A percentile compares a stretch with the other conserved stretches of the same genome.
Evolutionary conservation across 2,329 filamentous ascomycete genomes (phyloP).

Genomic region (Sclerotinia glacialis): DNA sequence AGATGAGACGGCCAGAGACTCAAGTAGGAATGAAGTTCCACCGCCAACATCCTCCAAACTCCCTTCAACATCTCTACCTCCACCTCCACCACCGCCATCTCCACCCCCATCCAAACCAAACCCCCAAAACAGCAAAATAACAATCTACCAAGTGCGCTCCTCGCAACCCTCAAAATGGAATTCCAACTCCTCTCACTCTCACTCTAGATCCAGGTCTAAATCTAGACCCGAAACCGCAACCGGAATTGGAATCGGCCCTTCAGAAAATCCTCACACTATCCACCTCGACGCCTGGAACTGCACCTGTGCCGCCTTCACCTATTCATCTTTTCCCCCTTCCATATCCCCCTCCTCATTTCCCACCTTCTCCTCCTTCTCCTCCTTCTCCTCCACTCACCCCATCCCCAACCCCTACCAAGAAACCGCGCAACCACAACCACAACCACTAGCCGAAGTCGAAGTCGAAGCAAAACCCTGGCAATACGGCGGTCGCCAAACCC

Average conservation of each 20-base stretch:
- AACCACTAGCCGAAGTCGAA: no score
- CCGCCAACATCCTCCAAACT: slow-evolving; percentile 27
- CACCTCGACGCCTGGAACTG: slow-evolving; percentile 79
- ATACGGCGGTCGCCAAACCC: slow-evolving; percentile 48
- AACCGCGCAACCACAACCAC: background rate
- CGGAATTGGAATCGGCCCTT: slow-evolving; percentile 28
- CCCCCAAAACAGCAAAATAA: background rate
- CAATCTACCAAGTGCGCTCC: slow-evolving; percentile 32
- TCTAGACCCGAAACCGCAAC: background rate
- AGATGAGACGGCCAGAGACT: background rate
- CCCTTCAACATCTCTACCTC: background rate
- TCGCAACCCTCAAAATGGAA: slow-evolving; percentile 36
- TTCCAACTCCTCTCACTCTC: slow-evolving; percentile 33
- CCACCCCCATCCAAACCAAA: background rate
- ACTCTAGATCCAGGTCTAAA: background rate
- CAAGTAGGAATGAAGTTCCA: background rate
- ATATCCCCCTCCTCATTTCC: background rate
- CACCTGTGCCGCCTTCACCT: slow-evolving; percentile 79
- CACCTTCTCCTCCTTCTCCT: no score
- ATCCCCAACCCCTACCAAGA: background rate
- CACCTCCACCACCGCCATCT: no score
- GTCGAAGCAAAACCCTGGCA: slow-evolving; percentile 28
- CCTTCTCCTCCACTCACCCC: no score
- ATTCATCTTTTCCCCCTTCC: slow-evolving; percentile 60
- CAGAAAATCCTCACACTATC: slow-evolving; percentile 60